A percentile compares a stretch with the other conserved stretches of the same genome.
Conservation (phyloP, 2,329 filamentous ascomycete species). For the Trichoderma sp. region DNA sequence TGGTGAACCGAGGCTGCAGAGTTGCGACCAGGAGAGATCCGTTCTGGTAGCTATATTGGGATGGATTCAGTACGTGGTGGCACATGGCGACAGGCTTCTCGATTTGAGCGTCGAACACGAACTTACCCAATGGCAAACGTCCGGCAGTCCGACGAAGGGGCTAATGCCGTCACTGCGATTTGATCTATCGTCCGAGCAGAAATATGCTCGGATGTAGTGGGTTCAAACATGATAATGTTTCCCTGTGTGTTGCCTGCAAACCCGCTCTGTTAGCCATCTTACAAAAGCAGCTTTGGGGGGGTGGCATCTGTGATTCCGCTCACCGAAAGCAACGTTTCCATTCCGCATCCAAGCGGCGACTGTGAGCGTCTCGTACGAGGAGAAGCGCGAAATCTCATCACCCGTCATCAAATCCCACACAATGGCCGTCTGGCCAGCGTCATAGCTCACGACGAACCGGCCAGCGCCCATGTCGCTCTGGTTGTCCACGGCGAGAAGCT, state of each 20-base stretch:
- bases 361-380: slow-evolving; percentile 82
- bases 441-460: slow-evolving; percentile 87
- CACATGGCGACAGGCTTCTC: background rate
- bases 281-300: background rate
- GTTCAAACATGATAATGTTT: slow-evolving; percentile 92
- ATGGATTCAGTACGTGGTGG: background rate
- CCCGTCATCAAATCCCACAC: slow-evolving; percentile 96
- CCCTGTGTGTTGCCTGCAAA: slow-evolving; percentile 81
- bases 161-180: slow-evolving; percentile 91
- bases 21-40: slow-evolving; percentile 89
- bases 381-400: slow-evolving; percentile 87
- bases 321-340: slow-evolving; percentile 95
- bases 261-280: slow-evolving; percentile 31
- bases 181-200: slow-evolving; percentile 87
- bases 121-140: slow-evolving; percentile 93
- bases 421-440: slow-evolving; percentile 86
- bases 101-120: background rate
- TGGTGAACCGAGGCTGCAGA: slow-evolving; percentile 88
- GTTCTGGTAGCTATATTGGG: slow-evolving; percentile 77
- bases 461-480: slow-evolving; percentile 84
- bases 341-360: slow-evolving; percentile 95
- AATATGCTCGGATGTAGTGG: slow-evolving; percentile 87
- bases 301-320: slow-evolving; percentile 37
- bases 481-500: slow-evolving; percentile 86
- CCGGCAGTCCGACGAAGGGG: slow-evolving; percentile 84